Evolutionary conservation across 371 early-diverging fungal species (phyloP), one percentile per base, ranked within the genome.

Genomic region (Apophysomyces elegans): DNA sequence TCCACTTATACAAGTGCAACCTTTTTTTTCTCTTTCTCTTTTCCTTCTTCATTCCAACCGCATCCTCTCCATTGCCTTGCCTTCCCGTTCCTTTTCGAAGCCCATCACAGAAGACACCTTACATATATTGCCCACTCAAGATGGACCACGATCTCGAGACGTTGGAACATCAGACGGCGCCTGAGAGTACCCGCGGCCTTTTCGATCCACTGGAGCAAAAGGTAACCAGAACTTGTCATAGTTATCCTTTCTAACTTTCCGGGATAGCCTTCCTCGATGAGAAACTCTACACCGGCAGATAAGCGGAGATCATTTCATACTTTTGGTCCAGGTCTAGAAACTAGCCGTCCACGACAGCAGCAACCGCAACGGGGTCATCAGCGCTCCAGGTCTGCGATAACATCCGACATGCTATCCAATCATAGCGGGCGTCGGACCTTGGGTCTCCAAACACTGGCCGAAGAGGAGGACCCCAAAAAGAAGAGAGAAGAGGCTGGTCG

Each of bases 111-210:
- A 72, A 71, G 58, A 57, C 65, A 50, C 54, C 54, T 50, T 21
- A 50, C 54, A 26, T 21, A 21, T 50, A n/a, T 21, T 50, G 54
- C 21, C 7, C 54, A 50, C n/a, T n/a, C 41, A 46, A 64, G 70
- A 63, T 67, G 66, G 69, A 72, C 61, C 58, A 69, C 62, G 63
- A 69, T 58, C 72, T 75, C 69, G 80, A 79, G 61, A 71, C 77
- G 21, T 44, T 77, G 69, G 78, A 80, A 61, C 80, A 83, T n/a
- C 80, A 83, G 72, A 80, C 83, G 16, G 83, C 83, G 39, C 83
- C 83, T 16, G 83, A 83, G 67, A 80, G 80, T 60, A 83, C 83
- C 43, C 72, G 83, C 54, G 83, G 83, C 50, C 69, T 83, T 50
- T 83, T 83, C 69, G 84, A 83, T 75, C 50, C 74, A 37, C 77